Conservation (phyloP, 768 basidiomycete species). For the Clathrus columnatus region DNA sequence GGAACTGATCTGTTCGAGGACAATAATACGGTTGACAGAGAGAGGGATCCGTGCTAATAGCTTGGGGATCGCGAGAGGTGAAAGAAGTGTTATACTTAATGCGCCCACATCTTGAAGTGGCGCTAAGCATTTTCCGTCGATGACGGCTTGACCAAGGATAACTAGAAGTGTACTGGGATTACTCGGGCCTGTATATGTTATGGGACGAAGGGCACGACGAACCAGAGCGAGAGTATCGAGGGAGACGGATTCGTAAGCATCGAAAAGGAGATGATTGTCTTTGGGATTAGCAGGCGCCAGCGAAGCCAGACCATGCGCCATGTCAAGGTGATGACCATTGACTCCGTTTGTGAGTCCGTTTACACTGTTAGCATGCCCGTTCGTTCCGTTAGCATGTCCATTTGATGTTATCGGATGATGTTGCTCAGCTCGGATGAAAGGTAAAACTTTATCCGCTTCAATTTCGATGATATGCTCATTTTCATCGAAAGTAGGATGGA, state of each 20-base stretch:
- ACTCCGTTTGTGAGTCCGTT: slow-evolving; percentile 10
- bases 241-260: slow-evolving; percentile 60
- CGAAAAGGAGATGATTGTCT: slow-evolving; percentile 24
- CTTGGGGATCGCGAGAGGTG: slow-evolving; percentile 47
- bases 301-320: slow-evolving; percentile 2
- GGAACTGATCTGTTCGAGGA: slow-evolving; percentile 70
- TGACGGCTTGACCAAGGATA: slow-evolving; percentile 47
- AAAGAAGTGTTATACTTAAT: slow-evolving; percentile 56
- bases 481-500: slow-evolving; percentile 41
- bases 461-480: slow-evolving; percentile 36
- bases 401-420: slow-evolving; percentile 10
- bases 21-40: slow-evolving; percentile 58
- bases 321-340: slow-evolving; percentile 14
- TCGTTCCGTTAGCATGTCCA: slow-evolving; percentile 16
- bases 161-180: slow-evolving; percentile 63
- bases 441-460: slow-evolving; percentile 46
- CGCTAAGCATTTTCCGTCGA: slow-evolving; percentile 25
- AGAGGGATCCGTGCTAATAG: slow-evolving; percentile 53
- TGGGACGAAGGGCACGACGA: slow-evolving; percentile 51
- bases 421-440: slow-evolving; percentile 49
- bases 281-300: slow-evolving; percentile 12
- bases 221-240: slow-evolving; percentile 55
- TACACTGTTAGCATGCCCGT: slow-evolving; percentile 27
- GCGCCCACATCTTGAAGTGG: slow-evolving; percentile 50
- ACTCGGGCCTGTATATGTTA: slow-evolving; percentile 40